A percentile compares a stretch with the other conserved stretches of the same genome.
phyloP scores from a whole-genome alignment of 1,284 basidiomycete species.

The Trichosporon sp. region DNA sequence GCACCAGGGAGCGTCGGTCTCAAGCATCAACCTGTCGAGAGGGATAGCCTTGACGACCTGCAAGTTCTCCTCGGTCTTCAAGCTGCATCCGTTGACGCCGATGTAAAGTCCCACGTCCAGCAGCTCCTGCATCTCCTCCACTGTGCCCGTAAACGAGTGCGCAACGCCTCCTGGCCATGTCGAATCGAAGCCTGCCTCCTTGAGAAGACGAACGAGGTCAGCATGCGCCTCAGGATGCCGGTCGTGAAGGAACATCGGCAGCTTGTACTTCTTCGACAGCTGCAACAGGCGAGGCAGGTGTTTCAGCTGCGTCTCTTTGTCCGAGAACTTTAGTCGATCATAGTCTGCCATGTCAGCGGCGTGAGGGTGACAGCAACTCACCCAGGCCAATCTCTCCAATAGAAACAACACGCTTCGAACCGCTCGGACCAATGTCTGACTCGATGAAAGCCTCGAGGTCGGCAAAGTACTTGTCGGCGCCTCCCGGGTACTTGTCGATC shows the following conservation, averaged over 20 bases:
- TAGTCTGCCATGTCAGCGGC: constrained; percentile 57
- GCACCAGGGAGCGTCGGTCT: constrained; percentile 85
- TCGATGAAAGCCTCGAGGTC: constrained; percentile 59
- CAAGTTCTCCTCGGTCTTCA: constrained; percentile 73
- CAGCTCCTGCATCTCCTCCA: constrained; percentile 63
- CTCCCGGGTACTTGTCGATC: constrained; percentile 60
- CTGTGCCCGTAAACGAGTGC: constrained; percentile 76
- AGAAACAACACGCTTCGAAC: constrained; percentile 62
- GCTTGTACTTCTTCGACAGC: constrained; percentile 64
- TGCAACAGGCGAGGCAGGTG: constrained; percentile 67
- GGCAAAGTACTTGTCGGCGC: constrained; percentile 61
- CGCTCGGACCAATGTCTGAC: constrained; percentile 50
- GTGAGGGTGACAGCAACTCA: constrained; percentile 35
- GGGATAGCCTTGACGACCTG: constrained; percentile 59
- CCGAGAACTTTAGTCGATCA: constrained; percentile 69
- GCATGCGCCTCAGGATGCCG: constrained; percentile 69
- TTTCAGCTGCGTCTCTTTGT: constrained; percentile 59
- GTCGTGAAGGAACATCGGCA: constrained; percentile 82
- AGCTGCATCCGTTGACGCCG: constrained; percentile 73
- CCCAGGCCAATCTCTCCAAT: constrained; percentile 83
- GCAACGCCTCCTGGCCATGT: constrained; percentile 70
- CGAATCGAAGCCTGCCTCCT: constrained; percentile 28
- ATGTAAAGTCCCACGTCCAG: constrained; percentile 68
- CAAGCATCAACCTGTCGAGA: constrained; percentile 64
- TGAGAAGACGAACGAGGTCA: constrained; percentile 56